These are phyloP conservation scores for Sarocladium brachiariae DNA, from an alignment of 2,329 filamentous ascomycete genomes.

Conservation along the genomic window DNA sequence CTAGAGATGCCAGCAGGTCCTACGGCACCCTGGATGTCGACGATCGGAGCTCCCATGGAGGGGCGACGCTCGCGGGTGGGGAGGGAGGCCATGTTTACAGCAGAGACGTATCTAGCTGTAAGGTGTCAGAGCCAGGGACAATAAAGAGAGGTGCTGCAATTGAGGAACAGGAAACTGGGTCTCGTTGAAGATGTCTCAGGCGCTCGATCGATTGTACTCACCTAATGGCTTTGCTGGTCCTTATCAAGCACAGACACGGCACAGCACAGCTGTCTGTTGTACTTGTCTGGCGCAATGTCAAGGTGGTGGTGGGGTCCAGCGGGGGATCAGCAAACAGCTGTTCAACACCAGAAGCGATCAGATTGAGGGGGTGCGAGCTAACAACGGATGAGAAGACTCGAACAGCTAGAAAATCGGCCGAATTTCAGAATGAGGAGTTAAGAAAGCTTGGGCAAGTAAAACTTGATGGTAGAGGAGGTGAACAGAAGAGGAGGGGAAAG, in stretches of 20 bases:
- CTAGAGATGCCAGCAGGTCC: constrained; percentile 78
- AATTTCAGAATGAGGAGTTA: no score
- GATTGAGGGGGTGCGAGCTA: not conserved
- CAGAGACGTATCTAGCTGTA: not conserved
- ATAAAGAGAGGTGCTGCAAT: no score
- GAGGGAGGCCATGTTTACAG: constrained; percentile 28
- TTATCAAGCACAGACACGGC: not conserved
- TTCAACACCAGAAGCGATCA: not conserved
- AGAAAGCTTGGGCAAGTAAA: not conserved
- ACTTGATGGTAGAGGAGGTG: not conserved
- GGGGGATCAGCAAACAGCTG: constrained; percentile 9
- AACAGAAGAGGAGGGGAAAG: not conserved
- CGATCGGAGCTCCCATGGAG: constrained; percentile 74
- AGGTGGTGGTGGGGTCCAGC: not conserved
- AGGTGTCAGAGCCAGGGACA: not conserved
- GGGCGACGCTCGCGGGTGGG: constrained; percentile 68
- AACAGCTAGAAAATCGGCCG: not conserved
- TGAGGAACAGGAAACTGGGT: not conserved
- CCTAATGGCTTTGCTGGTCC: not conserved
- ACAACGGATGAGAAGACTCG: not conserved
- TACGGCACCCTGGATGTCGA: constrained; percentile 78
- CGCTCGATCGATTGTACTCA: not conserved
- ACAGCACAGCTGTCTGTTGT: not conserved
- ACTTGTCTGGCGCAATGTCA: not conserved
- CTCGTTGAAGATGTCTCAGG: no score